phyloP scores from a whole-genome alignment of 1,284 basidiomycete genomes.

The Puccinia coronata region DNA sequence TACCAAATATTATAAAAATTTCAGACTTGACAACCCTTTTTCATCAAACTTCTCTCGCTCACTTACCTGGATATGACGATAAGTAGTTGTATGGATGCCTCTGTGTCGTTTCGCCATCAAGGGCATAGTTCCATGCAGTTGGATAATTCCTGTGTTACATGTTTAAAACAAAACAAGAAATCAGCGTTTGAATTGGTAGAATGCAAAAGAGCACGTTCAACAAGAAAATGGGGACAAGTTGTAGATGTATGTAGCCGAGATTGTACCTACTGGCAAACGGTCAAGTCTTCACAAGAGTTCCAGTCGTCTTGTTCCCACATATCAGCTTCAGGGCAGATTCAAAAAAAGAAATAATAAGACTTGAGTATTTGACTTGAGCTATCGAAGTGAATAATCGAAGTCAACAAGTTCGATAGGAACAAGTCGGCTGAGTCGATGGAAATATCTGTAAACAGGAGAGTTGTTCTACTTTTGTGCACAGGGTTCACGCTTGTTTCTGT shows the following conservation, averaged over 20 bases:
- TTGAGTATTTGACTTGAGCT: too few species aligned
- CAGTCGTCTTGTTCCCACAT: conserved; percentile 30
- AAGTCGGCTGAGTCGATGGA: too few species aligned
- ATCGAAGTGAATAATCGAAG: not conserved
- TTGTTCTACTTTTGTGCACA: too few species aligned
- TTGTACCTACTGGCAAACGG: not conserved
- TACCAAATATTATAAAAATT: not conserved
- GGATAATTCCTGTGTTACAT: not conserved
- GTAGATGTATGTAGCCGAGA: too few species aligned
- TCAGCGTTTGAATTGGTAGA: not conserved
- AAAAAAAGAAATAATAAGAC: too few species aligned
- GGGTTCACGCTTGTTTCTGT: too few species aligned
- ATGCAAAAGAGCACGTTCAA: too few species aligned
- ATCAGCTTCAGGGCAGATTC: not conserved
- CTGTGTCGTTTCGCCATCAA: not conserved
- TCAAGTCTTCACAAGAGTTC: conserved; percentile 15
- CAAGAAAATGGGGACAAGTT: too few species aligned
- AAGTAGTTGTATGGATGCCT: not conserved
- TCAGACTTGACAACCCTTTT: not conserved
- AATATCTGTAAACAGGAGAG: too few species aligned
- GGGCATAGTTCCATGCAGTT: not conserved
- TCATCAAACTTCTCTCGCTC: not conserved
- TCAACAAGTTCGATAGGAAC: too few species aligned
- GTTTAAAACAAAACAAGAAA: too few species aligned
- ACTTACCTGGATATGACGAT: conserved; percentile 18